Evolutionary conservation across 257 asterid genomes (phyloP), one percentile per base, ranked within the genome.

Genomic region (Linderniella brevidens): DNA sequence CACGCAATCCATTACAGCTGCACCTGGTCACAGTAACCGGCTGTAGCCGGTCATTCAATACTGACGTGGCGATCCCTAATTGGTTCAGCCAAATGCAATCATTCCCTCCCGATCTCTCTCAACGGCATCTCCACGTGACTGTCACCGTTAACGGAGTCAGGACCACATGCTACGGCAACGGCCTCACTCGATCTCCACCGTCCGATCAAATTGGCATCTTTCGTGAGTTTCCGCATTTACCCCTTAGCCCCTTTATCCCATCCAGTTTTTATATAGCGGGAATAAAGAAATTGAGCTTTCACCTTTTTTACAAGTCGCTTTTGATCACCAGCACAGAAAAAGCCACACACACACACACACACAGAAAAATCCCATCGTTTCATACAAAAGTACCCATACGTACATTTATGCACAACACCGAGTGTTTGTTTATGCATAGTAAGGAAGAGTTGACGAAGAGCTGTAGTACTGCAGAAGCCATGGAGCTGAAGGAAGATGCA

Each of bases 71-170:
- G 0, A 0, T 0, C 32, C 0, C 0, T 12, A 11, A 70, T 60
- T 77, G 53, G 83, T 16, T 0, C 0, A 0, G 0, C 5, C 4
- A 8, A 17, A 67, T 54, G 66, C 52, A 64, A 65, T 67, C 68
- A 63, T 76, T 71, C 72, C 40, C 59, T 65, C 75, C 74, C 62
- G 76, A 71, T 77, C 72, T 58, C 65, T 58, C 72, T 63, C 55
- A 72, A 86, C 94, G 87, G 97, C 92, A 77, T 62, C 58, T 52
- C 74, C 92, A 80, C 70, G 90, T 84, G 90, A 84, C 82, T 75
- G 92, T 74, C 90, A 48, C 92, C 82, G 90, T 78, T 77, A 80
- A 76, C 86, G 92, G 86, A 69, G 75, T 68, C 69, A 61, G 95
- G 95, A 88, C 93, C 97, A 84, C 95, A 64, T 78, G 80, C 64